phyloP scores from a whole-genome alignment of 2,329 filamentous ascomycete species.

The Phaeophleospora eucalypticola region DNA sequence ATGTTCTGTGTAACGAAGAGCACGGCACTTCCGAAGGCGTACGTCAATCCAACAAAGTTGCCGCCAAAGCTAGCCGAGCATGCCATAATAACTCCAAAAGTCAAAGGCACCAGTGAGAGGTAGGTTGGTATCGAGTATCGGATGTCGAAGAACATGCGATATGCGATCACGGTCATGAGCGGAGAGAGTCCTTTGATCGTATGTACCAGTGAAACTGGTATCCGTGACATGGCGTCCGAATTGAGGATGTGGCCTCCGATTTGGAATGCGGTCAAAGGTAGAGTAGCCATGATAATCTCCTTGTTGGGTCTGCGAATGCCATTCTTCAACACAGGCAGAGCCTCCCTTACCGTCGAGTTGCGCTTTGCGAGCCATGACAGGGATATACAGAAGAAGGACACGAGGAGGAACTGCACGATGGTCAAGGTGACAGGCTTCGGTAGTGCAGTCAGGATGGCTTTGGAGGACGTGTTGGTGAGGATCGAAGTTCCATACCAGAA shows the following conservation, averaged over 20 bases:
- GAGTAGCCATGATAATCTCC: slow-evolving; percentile 78
- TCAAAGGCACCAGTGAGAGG: slow-evolving; percentile 70
- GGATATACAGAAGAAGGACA: slow-evolving; percentile 79
- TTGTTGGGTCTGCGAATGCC: slow-evolving; percentile 76
- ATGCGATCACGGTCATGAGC: slow-evolving; percentile 89
- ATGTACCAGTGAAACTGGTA: slow-evolving; percentile 94
- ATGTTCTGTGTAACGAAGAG: slow-evolving; percentile 99
- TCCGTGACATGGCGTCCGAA: slow-evolving; percentile 88
- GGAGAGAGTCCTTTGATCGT: slow-evolving; percentile 98
- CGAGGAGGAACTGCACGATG: slow-evolving; percentile 87
- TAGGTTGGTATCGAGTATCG: slow-evolving; percentile 85
- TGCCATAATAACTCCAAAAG: slow-evolving; percentile 89
- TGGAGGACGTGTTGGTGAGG: slow-evolving; percentile 94
- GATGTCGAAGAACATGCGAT: slow-evolving; percentile 83
- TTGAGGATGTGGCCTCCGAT: slow-evolving; percentile 90
- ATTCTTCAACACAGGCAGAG: slow-evolving; percentile 74
- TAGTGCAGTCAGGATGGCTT: slow-evolving; percentile 89
- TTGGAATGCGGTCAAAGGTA: slow-evolving; percentile 91
- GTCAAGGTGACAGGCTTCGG: slow-evolving; percentile 89
- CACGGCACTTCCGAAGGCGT: slow-evolving; percentile 82
- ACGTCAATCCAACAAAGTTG: slow-evolving; percentile 84
- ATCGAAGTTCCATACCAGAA: slow-evolving; percentile 95
- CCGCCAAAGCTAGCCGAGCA: slow-evolving; percentile 90
- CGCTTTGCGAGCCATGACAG: slow-evolving; percentile 70
- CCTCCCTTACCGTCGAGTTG: slow-evolving; percentile 66